Evolutionary conservation across 768 basidiomycete species (phyloP).

Genomic region (Megacollybia marginata): DNA sequence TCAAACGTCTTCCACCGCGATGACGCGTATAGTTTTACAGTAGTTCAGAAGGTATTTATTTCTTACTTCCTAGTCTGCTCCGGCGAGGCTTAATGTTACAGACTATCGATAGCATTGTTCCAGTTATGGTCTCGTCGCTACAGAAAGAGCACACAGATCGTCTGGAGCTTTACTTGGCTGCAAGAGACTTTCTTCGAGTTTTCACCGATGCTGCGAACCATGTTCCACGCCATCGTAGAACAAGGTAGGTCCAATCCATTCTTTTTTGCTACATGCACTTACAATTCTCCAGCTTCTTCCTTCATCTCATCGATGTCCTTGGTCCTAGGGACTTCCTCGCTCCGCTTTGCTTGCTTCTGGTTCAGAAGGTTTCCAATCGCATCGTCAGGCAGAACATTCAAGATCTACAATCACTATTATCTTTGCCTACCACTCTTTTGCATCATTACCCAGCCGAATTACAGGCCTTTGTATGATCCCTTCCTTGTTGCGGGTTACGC

Average conservation of each 20-base stretch:
- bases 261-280: conserved; percentile 3
- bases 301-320: conserved; percentile 77
- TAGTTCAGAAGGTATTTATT: conserved; percentile 74
- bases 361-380: conserved; percentile 70
- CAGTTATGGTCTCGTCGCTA: conserved; percentile 82
- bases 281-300: conserved; percentile 62
- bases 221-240: conserved; percentile 87
- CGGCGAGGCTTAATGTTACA: conserved; percentile 17
- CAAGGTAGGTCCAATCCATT: conserved; percentile 47
- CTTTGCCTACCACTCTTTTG: conserved; percentile 60
- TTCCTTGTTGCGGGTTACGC: neutral
- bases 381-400: conserved; percentile 54
- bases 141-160: conserved; percentile 45
- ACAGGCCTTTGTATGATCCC: conserved; percentile 41
- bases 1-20: conserved; percentile 97
- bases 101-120: conserved; percentile 92
- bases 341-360: conserved; percentile 75
- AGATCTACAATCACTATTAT: conserved; percentile 52
- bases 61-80: neutral
- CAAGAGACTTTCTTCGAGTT: conserved; percentile 78
- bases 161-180: conserved; percentile 58
- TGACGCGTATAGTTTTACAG: conserved; percentile 90
- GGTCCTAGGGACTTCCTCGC: conserved; percentile 76
- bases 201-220: conserved; percentile 92
- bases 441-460: conserved; percentile 42